A percentile compares a stretch with the other conserved stretches of the same genome.
Conservation (phyloP, 371 early-diverging fungal genomes). For the Apophysomyces trapeziformis region DNA sequence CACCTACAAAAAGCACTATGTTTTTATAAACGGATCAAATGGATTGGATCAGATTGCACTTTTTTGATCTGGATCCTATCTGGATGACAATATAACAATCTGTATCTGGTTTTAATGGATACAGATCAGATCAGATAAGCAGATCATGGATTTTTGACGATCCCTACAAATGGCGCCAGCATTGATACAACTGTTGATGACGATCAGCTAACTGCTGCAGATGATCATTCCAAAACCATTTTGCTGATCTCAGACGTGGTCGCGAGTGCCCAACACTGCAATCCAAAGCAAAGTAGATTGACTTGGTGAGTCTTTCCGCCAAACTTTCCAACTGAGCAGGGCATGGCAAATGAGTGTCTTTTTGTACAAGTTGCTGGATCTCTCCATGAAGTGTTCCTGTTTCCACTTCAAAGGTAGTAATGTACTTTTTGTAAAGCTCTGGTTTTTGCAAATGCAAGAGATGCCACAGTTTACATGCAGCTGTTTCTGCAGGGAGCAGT, state of each 20-base stretch:
- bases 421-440: background rate
- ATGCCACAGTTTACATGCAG: conserved; percentile 10
- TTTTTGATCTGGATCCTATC: too few relatives aligned
- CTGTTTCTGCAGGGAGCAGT: conserved; percentile 6
- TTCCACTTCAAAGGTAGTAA: too few relatives aligned
- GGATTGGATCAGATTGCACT: too few relatives aligned
- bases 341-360: too few relatives aligned
- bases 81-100: too few relatives aligned
- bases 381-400: too few relatives aligned
- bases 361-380: too few relatives aligned
- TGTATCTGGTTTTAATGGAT: too few relatives aligned
- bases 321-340: conserved; percentile 3
- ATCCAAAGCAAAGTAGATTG: conserved; percentile 17
- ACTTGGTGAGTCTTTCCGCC: background rate
- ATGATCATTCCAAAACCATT: conserved; percentile 19
- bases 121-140: too few relatives aligned
- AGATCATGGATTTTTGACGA: too few relatives aligned
- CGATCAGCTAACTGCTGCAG: conserved; percentile 13
- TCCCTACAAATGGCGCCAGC: background rate
- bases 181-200: conserved; percentile 5
- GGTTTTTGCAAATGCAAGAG: conserved; percentile 10
- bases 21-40: too few relatives aligned
- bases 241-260: background rate
- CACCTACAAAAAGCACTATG: too few relatives aligned
- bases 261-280: background rate